Evolutionary conservation across 228 moss, liverwort and hornwort genomes (phyloP).

Genomic region (Sphagnum fallax): DNA sequence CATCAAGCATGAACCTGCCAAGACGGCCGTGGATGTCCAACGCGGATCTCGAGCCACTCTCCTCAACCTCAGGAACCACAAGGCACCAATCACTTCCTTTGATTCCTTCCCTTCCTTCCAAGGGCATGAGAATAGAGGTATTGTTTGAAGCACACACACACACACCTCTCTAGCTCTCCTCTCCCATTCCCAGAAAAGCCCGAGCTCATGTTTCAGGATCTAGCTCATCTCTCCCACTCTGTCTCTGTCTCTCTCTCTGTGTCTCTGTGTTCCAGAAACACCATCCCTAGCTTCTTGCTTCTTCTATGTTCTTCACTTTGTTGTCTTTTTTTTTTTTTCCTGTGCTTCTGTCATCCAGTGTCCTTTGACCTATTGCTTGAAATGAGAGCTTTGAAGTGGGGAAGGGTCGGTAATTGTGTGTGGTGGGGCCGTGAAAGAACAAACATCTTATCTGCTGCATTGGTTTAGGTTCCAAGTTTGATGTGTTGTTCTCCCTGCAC

Average conservation of each 20-base stretch:
- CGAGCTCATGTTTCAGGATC: no score
- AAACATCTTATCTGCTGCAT: no score
- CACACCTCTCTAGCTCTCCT: not conserved
- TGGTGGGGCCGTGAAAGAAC: no score
- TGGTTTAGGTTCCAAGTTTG: no score
- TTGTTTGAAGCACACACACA: not conserved
- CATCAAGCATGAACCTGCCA: slow-evolving; percentile 45
- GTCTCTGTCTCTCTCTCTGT: no score
- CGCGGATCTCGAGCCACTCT: slow-evolving; percentile 57
- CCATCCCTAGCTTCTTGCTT: no score
- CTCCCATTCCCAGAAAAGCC: not conserved
- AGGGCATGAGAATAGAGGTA: slow-evolving; percentile 37
- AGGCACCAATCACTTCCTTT: slow-evolving; percentile 46
- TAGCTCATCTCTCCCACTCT: no score
- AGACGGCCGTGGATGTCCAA: slow-evolving; percentile 38
- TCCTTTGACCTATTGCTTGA: not conserved
- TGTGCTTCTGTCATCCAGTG: not conserved
- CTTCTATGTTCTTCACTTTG: no score
- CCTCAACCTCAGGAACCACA: slow-evolving; percentile 47
- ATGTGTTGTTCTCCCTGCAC: no score
- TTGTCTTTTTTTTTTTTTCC: not conserved
- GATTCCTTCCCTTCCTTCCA: slow-evolving; percentile 66
- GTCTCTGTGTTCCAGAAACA: no score
- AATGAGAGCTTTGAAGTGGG: not conserved
- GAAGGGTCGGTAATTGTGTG: no score